These are phyloP conservation scores for Pseudogymnoascus pannorum DNA, from an alignment of 2,329 filamentous ascomycete genomes.

Conservation along the genomic window DNA sequence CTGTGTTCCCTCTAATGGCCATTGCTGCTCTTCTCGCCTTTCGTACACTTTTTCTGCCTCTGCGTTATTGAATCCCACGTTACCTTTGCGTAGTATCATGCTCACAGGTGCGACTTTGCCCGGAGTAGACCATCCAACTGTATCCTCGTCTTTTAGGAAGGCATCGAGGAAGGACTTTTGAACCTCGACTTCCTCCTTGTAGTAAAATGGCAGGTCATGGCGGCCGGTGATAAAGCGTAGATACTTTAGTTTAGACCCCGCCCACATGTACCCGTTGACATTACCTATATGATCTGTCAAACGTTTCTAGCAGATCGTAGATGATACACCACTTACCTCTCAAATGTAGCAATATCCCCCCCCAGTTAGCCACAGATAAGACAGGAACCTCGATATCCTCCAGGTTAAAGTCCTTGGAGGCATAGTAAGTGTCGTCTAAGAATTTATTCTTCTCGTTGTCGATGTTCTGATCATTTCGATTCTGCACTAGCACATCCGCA, in stretches of 20 bases:
- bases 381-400: conserved; percentile 61
- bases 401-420: conserved; percentile 45
- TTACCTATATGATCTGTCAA: conserved; percentile 34
- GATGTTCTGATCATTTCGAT: conserved; percentile 35
- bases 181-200: conserved; percentile 58
- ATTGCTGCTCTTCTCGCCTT: conserved; percentile 51
- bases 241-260: conserved; percentile 61
- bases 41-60: conserved; percentile 49
- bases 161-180: conserved; percentile 63
- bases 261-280: conserved; percentile 55
- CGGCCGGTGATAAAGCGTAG: conserved; percentile 62
- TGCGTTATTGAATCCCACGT: conserved; percentile 60
- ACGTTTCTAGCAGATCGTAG: background rate
- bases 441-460: conserved; percentile 46
- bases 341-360: conserved; percentile 61
- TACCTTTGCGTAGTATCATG: conserved; percentile 55
- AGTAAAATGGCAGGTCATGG: conserved; percentile 68
- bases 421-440: conserved; percentile 20
- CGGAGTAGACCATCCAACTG: conserved; percentile 48
- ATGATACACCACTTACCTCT: conserved; percentile 36
- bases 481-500: conserved; percentile 34
- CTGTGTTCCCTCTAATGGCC: conserved; percentile 59
- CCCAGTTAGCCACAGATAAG: conserved; percentile 63
- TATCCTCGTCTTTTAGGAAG: conserved; percentile 62
- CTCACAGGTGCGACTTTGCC: conserved; percentile 55